These are phyloP conservation scores for Kentomonas sorsogonicus DNA, from an alignment of 208 protist genomes.

Conservation along the genomic window DNA sequence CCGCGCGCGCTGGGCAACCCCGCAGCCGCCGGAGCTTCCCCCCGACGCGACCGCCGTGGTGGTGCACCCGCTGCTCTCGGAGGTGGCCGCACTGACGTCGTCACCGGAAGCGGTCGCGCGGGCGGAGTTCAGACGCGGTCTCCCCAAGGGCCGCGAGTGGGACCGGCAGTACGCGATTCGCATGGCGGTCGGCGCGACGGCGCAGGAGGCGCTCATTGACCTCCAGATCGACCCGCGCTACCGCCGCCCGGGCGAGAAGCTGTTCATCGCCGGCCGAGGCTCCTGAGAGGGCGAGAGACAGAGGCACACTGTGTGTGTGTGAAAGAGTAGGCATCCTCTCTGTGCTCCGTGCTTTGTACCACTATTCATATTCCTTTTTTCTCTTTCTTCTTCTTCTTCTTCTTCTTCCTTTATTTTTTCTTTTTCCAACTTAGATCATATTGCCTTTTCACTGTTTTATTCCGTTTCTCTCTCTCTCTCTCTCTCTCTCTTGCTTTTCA, in stretches of 20 bases:
- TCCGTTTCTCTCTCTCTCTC: too few species aligned
- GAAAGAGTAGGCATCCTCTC: too few species aligned
- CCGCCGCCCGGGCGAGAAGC: slow-evolving; percentile 52
- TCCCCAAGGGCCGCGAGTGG: slow-evolving; percentile 66
- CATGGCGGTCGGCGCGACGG: slow-evolving; percentile 36
- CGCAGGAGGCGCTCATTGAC: slow-evolving; percentile 71
- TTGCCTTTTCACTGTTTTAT: not conserved
- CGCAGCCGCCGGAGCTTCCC: too few species aligned
- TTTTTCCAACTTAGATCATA: not conserved
- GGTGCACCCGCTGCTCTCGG: slow-evolving; percentile 35
- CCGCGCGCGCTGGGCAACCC: too few species aligned
- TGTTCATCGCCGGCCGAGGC: slow-evolving; percentile 5
- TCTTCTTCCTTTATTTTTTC: not conserved
- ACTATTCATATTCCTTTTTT: too few species aligned
- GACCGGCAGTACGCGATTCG: slow-evolving; percentile 73
- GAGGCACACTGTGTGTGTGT: too few species aligned
- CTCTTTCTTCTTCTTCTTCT: not conserved
- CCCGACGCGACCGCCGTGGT: slow-evolving; percentile 31
- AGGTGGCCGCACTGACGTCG: slow-evolving; percentile 19
- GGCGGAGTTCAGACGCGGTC: slow-evolving; percentile 14
- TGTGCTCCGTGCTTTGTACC: too few species aligned
- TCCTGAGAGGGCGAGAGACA: not conserved
- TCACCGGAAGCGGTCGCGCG: slow-evolving; percentile 10
- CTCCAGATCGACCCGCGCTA: slow-evolving; percentile 61
- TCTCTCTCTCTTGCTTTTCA: too few species aligned